A percentile compares a stretch with the other conserved stretches of the same genome.
phyloP scores from a whole-genome alignment of 805 yeast genomes.

The Hanseniaspora nectarophila region DNA sequence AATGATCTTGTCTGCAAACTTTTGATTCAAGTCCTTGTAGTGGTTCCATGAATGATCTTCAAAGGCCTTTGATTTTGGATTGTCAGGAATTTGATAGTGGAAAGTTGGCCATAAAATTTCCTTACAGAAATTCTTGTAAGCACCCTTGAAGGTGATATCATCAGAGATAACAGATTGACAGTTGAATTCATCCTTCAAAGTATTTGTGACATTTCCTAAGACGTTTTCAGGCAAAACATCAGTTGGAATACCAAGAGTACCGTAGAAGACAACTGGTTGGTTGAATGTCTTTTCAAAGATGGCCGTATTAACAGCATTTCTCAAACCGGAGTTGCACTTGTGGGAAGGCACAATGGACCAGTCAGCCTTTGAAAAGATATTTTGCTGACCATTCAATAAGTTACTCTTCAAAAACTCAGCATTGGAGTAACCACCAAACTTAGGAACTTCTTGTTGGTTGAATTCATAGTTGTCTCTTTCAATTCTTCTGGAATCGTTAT shows the following conservation, averaged over 20 bases:
- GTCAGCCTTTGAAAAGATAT: conserved; percentile 40
- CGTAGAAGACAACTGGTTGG: conserved; percentile 56
- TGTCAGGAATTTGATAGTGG: conserved; percentile 87
- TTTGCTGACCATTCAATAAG: conserved; percentile 30
- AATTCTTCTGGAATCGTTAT: conserved; percentile 24
- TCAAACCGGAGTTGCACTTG: conserved; percentile 79
- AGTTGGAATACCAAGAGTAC: conserved; percentile 85
- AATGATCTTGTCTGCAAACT: conserved; percentile 65
- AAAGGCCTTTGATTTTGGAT: conserved; percentile 85
- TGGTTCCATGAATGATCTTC: conserved; percentile 92
- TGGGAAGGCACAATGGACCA: conserved; percentile 61
- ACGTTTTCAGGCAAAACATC: conserved; percentile 58
- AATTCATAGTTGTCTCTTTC: conserved; percentile 19
- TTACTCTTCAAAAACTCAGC: conserved; percentile 34
- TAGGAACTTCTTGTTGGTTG: conserved; percentile 25
- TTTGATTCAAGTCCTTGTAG: conserved; percentile 62
- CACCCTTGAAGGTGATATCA: conserved; percentile 78
- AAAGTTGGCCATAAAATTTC: conserved; percentile 94
- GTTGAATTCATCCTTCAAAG: conserved; percentile 38
- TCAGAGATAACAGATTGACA: conserved; percentile 59
- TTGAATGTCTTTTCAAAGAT: conserved; percentile 30
- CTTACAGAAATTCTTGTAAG: conserved; percentile 82
- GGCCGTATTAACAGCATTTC: conserved; percentile 67
- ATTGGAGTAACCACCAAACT: conserved; percentile 68
- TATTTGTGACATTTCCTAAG: conserved; percentile 40